Evolutionary conservation across 177 flowering plant species (phyloP).

Genomic region (Vitis hybrid): DNA sequence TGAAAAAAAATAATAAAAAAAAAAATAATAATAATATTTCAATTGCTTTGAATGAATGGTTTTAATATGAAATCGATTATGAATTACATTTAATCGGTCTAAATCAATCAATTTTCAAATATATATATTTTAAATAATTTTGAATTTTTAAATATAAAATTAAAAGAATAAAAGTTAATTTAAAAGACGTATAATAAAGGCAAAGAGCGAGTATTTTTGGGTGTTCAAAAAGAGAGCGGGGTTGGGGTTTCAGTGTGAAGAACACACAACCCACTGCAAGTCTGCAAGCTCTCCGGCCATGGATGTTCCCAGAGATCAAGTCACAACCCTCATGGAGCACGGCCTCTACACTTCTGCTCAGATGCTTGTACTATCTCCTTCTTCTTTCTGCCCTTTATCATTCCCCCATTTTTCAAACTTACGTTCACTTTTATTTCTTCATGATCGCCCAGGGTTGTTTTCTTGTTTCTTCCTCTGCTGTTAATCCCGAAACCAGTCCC

Average conservation of each 20-base stretch:
- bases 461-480: conserved; percentile 76
- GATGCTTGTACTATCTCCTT: conserved; percentile 54
- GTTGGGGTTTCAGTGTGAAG: too few species aligned
- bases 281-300: conserved; percentile 23
- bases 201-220: too few species aligned
- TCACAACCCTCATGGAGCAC: conserved; percentile 64
- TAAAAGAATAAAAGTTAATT: too few species aligned
- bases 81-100: too few species aligned
- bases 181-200: too few species aligned
- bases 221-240: conserved; percentile 5
- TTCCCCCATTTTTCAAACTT: background rate
- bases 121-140: too few species aligned
- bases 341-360: conserved; percentile 85
- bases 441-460: conserved; percentile 61
- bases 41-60: too few species aligned
- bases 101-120: too few species aligned
- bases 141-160: too few species aligned
- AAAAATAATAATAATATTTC: too few species aligned
- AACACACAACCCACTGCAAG: background rate
- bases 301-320: conserved; percentile 86
- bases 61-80: too few species aligned
- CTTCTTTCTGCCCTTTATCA: conserved; percentile 2
- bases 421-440: background rate
- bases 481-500: conserved; percentile 61
- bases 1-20: too few species aligned